Evolutionary conservation across 106 monocot species (phyloP), one percentile per base, ranked within the genome.

Genomic region (Dendrobium officinale): DNA sequence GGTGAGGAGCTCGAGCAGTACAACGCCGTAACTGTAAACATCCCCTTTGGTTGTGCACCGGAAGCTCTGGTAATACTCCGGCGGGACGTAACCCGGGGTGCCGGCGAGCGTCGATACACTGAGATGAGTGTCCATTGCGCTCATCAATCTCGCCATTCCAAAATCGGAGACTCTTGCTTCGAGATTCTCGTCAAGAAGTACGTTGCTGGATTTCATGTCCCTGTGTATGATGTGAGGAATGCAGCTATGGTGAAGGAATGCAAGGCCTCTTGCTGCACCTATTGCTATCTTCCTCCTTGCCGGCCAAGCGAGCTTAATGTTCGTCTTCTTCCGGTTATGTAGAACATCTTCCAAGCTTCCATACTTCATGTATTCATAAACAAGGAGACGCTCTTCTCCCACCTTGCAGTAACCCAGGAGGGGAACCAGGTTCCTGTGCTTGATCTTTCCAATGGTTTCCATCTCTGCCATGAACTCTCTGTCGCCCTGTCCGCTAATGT

Each of bases 11-110:
- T 96, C 95, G 0, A 96, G 89, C 75, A 96, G 59, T 5, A 96
- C 91, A 3, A 96, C 95, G 3, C 95, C 95, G 78, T 91, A 96
- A 81, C 93, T 93, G 86, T 96, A 96, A 19, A 96, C 95, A 51
- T 96, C 95, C 7, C 95, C 95, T 54, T 93, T 96, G 15, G 95
- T 91, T 10, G 93, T 89, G 85, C 95, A 96, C 27, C 89, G 55
- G 85, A 93, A 96, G 77, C 95, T 93, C 84, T 96, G 95, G 89
- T 91, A 96, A 83, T 96, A 96, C 85, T 96, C 95, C 1, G 95
- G 95, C 0, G 95, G 95, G 15, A 96, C 93, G 77, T 96, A 96
- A 0, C 95, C 95, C 0, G 95, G 95, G 0, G 95, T 96, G 22
- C 95, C 95, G 10, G 89, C 91, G 4, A 96, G 88, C 0, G 93